Evolutionary conservation across 2,329 filamentous ascomycete genomes (phyloP), one percentile per base, ranked within the genome.

Genomic region (Phyllosticta paracitricarpa): DNA sequence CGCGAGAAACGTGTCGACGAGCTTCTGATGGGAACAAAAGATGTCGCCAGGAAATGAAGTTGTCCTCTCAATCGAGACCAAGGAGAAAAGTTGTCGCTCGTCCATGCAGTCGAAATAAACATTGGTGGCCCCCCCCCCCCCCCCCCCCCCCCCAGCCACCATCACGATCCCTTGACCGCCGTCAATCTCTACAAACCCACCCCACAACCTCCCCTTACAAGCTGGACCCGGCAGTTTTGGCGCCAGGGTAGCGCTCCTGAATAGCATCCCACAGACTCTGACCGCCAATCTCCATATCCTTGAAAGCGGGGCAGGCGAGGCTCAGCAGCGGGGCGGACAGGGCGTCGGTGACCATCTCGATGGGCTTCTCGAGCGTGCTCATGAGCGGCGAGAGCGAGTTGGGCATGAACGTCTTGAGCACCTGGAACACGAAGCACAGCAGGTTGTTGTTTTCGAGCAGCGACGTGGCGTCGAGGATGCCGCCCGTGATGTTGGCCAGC

Each of bases 401-500:
- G 4, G 72, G 69, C 55, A 69, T 64, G 57, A 69, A 68, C 2
- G 73, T 72, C 60, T 72, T 69, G 54, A 71, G 63, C n/a, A 72
- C 51, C 58, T 75, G 63, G 56, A 73, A 69, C 3, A 67, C 67
- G 63, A 75, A 73, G 64, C 74, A 76, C 2, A 72, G 63, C 1
- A 75, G 68, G 58, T 73, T 73, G 67, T 75, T 73, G n/a, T 68
- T 71, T 58, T 78, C 68, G 7, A 77, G 67, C 2, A 77, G 64
- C 33, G 71, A 70, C 2, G 17, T 48, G 10, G 59, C 48, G 65
- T 75, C 68, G 62, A 72, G 64, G 35, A 76, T 68, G 48, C 78
- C 78, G 22, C 76, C 73, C 4, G 77, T 78, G 14, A 81, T 35
- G 60, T 80, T 69, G 1, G 64, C 62, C 1, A 79, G 35, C 63